A percentile compares a stretch with the other conserved stretches of the same genome.
phyloP scores from a whole-genome alignment of 257 asterid species.

The Craterostigma plantagineum region DNA sequence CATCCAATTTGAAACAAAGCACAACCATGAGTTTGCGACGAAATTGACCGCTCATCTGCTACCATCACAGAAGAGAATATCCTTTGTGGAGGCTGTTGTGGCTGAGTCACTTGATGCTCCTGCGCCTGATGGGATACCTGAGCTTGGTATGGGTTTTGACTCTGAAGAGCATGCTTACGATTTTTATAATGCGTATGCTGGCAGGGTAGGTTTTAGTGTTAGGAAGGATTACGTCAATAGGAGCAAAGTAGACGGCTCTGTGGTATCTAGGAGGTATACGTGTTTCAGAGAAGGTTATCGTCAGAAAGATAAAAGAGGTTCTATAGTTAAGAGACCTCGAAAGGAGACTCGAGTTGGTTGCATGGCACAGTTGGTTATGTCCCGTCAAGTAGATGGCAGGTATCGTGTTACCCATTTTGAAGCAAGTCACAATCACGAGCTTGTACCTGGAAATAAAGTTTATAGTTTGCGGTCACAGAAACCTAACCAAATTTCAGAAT shows the following conservation, averaged over 20 bases:
- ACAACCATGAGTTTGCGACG: conserved; percentile 45
- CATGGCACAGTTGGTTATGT: conserved; percentile 40
- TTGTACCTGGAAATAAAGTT: conserved; percentile 33
- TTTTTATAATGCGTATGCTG: conserved; percentile 42
- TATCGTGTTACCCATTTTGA: conserved; percentile 48
- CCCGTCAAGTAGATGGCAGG: conserved; percentile 43
- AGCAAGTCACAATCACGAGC: conserved; percentile 43
- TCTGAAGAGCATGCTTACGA: conserved; percentile 43
- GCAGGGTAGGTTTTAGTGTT: conserved; percentile 32
- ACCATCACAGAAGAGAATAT: conserved; percentile 52
- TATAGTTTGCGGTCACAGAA: conserved; percentile 34
- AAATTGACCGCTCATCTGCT: conserved; percentile 38
- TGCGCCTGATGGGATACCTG: conserved; percentile 32
- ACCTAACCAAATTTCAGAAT: conserved; percentile 18
- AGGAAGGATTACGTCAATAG: conserved; percentile 43
- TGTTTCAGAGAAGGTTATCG: conserved; percentile 45
- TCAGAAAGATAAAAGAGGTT: conserved; percentile 38
- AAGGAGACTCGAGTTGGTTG: conserved; percentile 53
- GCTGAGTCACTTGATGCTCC: conserved; percentile 21
- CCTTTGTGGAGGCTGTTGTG: conserved; percentile 44
- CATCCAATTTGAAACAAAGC: conserved; percentile 34
- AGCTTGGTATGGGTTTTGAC: conserved; percentile 48
- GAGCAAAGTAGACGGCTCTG: conserved; percentile 35
- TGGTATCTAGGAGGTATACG: conserved; percentile 41
- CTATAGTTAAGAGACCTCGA: conserved; percentile 31